These are phyloP conservation scores for Globisporangium barbulae DNA, from an alignment of 352 stramenopile genomes.

Conservation along the genomic window DNA sequence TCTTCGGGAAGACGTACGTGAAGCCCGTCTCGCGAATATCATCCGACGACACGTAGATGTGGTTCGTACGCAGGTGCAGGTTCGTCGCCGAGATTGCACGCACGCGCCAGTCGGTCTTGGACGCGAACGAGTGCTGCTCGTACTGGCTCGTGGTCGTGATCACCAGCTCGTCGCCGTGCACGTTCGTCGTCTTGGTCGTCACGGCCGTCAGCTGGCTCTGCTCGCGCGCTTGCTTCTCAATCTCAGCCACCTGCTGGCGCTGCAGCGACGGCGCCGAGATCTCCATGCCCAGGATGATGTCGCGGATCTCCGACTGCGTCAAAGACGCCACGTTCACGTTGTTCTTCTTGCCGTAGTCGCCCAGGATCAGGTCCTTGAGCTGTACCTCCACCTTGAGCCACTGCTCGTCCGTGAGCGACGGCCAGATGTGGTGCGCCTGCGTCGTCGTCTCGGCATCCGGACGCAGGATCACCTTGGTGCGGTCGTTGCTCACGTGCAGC, in stretches of 20 bases:
- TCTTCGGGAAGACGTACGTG: conserved; percentile 99
- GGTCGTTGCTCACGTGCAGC: conserved; percentile 96
- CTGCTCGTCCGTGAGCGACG: conserved; percentile 97
- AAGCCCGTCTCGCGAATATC: conserved; percentile 97
- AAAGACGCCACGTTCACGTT: conserved; percentile 99
- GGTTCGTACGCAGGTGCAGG: conserved; percentile 98
- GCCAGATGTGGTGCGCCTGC: conserved; percentile 99
- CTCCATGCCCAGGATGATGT: conserved; percentile 99
- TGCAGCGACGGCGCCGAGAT: conserved; percentile 99
- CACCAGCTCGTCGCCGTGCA: conserved; percentile 99
- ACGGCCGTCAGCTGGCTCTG: conserved; percentile 98
- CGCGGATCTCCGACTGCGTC: conserved; percentile 99
- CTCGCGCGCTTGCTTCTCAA: conserved; percentile 98
- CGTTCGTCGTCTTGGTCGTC: conserved; percentile 99
- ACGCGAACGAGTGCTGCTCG: conserved; percentile 99
- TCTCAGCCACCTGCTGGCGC: conserved; percentile 99
- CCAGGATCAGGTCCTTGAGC: conserved; percentile 99
- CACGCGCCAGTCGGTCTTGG: conserved; percentile 99
- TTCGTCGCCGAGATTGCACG: conserved; percentile 99
- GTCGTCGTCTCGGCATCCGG: conserved; percentile 99
- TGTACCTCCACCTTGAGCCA: conserved; percentile 99
- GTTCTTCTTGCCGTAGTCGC: conserved; percentile 99
- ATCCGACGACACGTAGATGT: conserved; percentile 99
- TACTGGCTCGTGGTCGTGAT: conserved; percentile 99
- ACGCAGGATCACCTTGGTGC: conserved; percentile 96